Evolutionary conservation across 2,329 filamentous ascomycete genomes (phyloP).

Genomic region (Paecilomyces sp.): DNA sequence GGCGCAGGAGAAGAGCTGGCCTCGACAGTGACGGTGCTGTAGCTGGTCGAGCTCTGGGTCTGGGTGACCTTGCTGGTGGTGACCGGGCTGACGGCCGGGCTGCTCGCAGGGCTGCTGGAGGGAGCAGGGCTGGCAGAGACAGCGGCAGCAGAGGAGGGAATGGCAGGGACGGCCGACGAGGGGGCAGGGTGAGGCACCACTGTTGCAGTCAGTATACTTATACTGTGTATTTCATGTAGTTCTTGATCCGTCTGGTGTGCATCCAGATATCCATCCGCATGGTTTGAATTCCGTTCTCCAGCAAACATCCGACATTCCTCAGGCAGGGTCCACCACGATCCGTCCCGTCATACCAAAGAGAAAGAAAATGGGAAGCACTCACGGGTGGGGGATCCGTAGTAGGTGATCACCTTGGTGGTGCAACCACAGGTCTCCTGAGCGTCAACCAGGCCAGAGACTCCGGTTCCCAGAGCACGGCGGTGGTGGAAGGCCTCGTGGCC

Average conservation of each 20-base stretch:
- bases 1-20: conserved; percentile 19
- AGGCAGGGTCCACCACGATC: background rate
- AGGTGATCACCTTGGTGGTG: conserved; percentile 67
- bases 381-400: conserved; percentile 61
- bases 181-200: conserved; percentile 33
- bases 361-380: conserved; percentile 17
- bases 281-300: background rate
- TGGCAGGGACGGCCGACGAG: conserved; percentile 10
- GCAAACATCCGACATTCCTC: background rate
- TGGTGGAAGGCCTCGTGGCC: conserved; percentile 51
- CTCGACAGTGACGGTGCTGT: conserved; percentile 27
- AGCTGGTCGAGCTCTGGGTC: conserved; percentile 33
- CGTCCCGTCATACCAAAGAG: background rate
- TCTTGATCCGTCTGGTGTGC: too few relatives aligned
- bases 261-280: background rate
- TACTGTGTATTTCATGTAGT: too few relatives aligned
- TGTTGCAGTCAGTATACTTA: conserved; percentile 15
- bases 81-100: conserved; percentile 15
- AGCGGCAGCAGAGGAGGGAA: conserved; percentile 14
- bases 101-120: conserved; percentile 12
- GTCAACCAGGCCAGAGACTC: background rate
- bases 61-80: conserved; percentile 17
- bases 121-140: conserved; percentile 7
- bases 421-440: conserved; percentile 54
- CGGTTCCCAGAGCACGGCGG: conserved; percentile 35